Base-by-base conservation (phyloP, 768 basidiomycete species). In the Filobasidium floriforme region DNA sequence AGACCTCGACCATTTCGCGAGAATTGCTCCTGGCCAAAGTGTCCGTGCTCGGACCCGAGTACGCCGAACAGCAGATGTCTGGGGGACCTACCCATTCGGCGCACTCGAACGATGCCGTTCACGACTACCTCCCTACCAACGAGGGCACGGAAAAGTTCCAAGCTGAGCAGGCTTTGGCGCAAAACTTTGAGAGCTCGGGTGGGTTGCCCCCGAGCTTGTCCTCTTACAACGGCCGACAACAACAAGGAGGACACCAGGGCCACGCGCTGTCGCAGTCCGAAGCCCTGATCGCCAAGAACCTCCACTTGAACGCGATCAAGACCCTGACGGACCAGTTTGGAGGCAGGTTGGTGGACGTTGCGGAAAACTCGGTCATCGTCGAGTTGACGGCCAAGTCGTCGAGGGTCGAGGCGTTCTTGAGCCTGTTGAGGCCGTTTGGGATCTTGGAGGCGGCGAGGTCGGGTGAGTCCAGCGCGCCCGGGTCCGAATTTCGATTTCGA, bases 11-110 rank as follows among this genome's bases (percentile, higher is more conserved):
- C 32, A 94, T 99, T 77, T 84, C 88, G 70, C 89, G 96, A 72
- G 96, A 99, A 79, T 84, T 98, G 15, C 84, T 98, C 40, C 88
- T 99, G 70, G 90, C 88, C 75, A 99, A 99, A 77, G 87, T 99
- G 2, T 98, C 96, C 66, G 94, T 93, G 74, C 87, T 99, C 41
- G 96, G 96, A 1, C 90, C 93, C 11, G 94, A 99, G 77, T 99
- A 94, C 79, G 85, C 94, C 69, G 90, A 94, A 70, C 88, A 92
- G 65, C 92, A 97, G 73, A 85, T 96, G 62, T 81, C 82, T 22
- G 90, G 90, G 49, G 89, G 89, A 1, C 90, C 90, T 6, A 88
- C 89, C 0, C 89, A 89, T 85, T 88, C 62, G 80, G 77, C 66
- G 40, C 62, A 72, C 37, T 72, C 69, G 49, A 68, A 71, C n/a